Base-by-base conservation (phyloP, 1,284 basidiomycete species). In the Psilocybe mexicana region DNA sequence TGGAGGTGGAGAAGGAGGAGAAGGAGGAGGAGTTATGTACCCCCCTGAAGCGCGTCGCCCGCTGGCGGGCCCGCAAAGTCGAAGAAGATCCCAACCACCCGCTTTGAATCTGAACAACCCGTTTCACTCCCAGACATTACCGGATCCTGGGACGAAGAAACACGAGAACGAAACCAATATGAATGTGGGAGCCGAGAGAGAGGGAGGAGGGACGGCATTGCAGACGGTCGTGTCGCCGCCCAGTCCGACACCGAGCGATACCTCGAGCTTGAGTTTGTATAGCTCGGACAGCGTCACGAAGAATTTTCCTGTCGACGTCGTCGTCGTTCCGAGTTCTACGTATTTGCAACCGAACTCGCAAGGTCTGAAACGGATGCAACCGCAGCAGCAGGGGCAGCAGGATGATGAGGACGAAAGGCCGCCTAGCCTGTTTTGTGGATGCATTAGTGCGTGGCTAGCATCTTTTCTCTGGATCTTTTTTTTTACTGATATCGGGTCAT, bases 21-120 rank as follows among this genome's bases (percentile, higher is more conserved):
- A 12, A 12, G 38, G 38, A 40, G n/a, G 38, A 14, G 38, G 38
- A 12, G 38, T 63, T 14, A 44, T 60, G 33, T 64, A 63, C 52
- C 65, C 65, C 40, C 58, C 63, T 40, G 63, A 68, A 49, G 63
- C 63, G 57, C 63, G 61, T 58, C 66, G 65, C 58, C 64, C 66
- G 66, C 65, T 65, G 65, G 65, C 66, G 52, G 65, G 63, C n/a
- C 28, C 63, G 61, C 64, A 63, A 48, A 61, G 55, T 45, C 58
- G 54, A 3, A 46, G 40, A 52, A 56, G 59, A 53, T 62, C 61
- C 54, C 61, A 63, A 45, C 59, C 38, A 40, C 12, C 61, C 6
- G 61, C 61, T 45, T 58, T 61, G 54, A 60, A 42, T n/a, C 46
- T 63, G 8, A 58, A 60, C 36, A 52, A 45, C n/a, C 51, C 51